Evolutionary conservation across 176 grass and related monocot genomes (phyloP).

Genomic region (Calamus simplicifolius): DNA sequence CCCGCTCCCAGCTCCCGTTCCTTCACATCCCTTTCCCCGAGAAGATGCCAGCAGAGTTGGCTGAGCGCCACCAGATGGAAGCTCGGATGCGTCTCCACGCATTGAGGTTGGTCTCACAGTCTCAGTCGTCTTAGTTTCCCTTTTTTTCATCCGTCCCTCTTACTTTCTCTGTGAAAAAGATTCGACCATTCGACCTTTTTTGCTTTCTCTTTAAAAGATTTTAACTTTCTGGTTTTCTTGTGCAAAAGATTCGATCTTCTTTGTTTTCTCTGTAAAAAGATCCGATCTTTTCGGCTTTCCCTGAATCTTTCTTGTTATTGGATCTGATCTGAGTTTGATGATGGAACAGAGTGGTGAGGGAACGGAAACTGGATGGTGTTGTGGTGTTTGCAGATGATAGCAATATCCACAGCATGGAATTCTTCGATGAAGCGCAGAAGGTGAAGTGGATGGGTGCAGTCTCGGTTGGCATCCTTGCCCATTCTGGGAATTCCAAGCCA

Average conservation of each 20-base stretch:
- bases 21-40: conserved; percentile 59
- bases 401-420: conserved; percentile 90
- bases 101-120: conserved; percentile 29
- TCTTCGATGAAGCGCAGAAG: conserved; percentile 98
- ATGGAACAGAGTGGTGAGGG: conserved; percentile 56
- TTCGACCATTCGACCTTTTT: too few relatives aligned
- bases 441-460: conserved; percentile 90
- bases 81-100: conserved; percentile 65
- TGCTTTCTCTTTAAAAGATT: too few relatives aligned
- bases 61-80: conserved; percentile 37
- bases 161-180: too few relatives aligned
- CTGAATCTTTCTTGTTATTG: neutral
- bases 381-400: conserved; percentile 91
- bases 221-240: too few relatives aligned
- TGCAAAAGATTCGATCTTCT: neutral
- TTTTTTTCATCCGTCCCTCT: too few relatives aligned
- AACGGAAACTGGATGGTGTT: conserved; percentile 75
- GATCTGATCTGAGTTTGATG: neutral
- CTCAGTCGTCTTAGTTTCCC: too few relatives aligned
- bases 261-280: neutral
- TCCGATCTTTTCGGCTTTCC: neutral
- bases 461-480: conserved; percentile 2
- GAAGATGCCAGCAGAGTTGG: conserved; percentile 25
- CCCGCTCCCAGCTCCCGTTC: conserved; percentile 39
- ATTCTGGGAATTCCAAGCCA: neutral